A percentile compares a stretch with the other conserved stretches of the same genome.
These are phyloP conservation scores for Silene coronaria DNA, from an alignment of 179 eudicot genomes.

Conservation along the genomic window DNA sequence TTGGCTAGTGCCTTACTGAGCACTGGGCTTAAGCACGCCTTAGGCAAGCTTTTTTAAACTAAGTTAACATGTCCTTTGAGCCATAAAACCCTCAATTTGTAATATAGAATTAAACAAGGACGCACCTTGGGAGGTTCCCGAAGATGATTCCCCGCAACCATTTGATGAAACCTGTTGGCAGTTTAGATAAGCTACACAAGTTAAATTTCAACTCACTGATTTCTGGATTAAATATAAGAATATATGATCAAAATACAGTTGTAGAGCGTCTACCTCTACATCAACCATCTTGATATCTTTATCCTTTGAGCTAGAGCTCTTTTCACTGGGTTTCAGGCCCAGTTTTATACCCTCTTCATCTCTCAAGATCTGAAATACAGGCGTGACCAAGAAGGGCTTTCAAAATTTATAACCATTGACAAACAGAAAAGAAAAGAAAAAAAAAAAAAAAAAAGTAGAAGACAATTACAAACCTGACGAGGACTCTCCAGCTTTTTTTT, in stretches of 20 bases:
- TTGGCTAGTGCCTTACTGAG: too few relatives aligned
- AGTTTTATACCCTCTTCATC: constrained; percentile 73
- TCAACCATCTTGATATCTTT: constrained; percentile 63
- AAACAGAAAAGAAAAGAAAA: neutral
- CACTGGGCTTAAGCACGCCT: too few relatives aligned
- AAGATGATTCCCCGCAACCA: constrained; percentile 59
- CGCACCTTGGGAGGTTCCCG: constrained; percentile 50
- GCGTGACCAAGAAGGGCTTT: neutral
- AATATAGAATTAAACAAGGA: neutral
- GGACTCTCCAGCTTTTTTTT: constrained; percentile 73
- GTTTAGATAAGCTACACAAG: constrained; percentile 4
- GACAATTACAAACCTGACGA: constrained; percentile 49
- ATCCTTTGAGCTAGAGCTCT: constrained; percentile 46
- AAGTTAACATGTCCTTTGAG: too few relatives aligned
- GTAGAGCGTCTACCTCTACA: constrained; percentile 43
- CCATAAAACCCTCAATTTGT: too few relatives aligned
- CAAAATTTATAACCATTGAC: neutral
- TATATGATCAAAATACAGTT: neutral
- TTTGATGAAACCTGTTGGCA: constrained; percentile 61
- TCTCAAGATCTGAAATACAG: constrained; percentile 46
- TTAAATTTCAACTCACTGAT: neutral
- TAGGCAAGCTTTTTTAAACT: too few relatives aligned
- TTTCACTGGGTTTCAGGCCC: constrained; percentile 57
- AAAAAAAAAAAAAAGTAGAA: constrained; percentile 1
- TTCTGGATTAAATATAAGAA: neutral